phyloP scores from a whole-genome alignment of 129 eudicot species.

The Flaveria brownii region DNA sequence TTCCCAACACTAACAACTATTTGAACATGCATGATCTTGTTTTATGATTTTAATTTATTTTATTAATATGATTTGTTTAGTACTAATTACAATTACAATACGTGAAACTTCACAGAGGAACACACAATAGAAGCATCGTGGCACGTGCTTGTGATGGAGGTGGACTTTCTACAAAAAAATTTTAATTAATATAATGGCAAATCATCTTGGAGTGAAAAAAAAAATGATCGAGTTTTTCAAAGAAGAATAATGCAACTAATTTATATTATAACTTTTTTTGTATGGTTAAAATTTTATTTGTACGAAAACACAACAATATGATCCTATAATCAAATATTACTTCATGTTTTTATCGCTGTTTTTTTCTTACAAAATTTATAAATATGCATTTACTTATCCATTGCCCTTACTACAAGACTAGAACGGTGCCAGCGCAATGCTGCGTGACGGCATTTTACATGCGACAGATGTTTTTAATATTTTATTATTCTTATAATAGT shows the following conservation, averaged over 20 bases:
- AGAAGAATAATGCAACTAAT: too few species aligned
- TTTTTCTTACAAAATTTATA: too few species aligned
- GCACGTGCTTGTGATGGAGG: slow-evolving; percentile 12
- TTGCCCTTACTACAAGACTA: neutral
- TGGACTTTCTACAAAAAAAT: neutral
- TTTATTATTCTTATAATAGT: too few species aligned
- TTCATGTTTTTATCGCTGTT: neutral
- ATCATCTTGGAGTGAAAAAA: too few species aligned
- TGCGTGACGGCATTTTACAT: too few species aligned
- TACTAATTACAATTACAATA: neutral
- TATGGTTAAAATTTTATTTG: too few species aligned
- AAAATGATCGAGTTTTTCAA: too few species aligned
- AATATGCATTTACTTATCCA: neutral
- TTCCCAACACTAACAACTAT: neutral
- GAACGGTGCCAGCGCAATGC: too few species aligned
- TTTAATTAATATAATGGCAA: neutral
- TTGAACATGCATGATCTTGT: neutral
- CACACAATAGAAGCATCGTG: slow-evolving; percentile 6
- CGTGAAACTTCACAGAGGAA: neutral
- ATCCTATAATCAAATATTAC: neutral
- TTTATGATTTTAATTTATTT: neutral
- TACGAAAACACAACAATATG: too few species aligned
- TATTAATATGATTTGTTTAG: neutral
- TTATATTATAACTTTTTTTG: too few species aligned
- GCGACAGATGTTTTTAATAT: too few species aligned